Conservation (phyloP, 305 asterid species). For the Fraxinus velutina region DNA sequence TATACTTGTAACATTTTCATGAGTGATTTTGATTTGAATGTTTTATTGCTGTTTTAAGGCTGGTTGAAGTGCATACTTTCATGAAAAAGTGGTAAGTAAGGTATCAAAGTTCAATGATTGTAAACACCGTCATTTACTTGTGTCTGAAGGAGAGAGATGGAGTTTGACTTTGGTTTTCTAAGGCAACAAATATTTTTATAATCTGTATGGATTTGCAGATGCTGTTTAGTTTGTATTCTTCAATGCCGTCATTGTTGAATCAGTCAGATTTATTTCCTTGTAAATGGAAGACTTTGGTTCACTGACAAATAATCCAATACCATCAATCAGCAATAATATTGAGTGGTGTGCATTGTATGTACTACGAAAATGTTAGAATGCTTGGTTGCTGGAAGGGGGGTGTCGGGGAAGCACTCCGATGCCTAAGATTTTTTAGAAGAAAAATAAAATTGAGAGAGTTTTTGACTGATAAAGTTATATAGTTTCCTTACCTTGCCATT, state of each 20-base stretch:
- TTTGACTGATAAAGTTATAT: background rate
- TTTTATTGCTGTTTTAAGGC: background rate
- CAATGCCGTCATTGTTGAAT: background rate
- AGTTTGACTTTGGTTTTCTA: background rate
- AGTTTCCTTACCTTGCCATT: background rate
- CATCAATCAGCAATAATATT: background rate
- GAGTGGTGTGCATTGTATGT: background rate
- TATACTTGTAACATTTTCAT: background rate
- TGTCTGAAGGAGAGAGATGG: background rate
- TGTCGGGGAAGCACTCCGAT: background rate
- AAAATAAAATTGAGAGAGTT: background rate
- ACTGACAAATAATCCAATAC: background rate
- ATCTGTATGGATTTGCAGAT: background rate
- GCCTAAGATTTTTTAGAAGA: background rate
- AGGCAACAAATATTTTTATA: background rate
- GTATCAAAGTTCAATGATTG: background rate
- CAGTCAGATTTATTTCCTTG: background rate
- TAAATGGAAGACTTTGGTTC: background rate
- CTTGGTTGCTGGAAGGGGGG: background rate
- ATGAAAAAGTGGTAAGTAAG: background rate
- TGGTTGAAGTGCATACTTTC: background rate
- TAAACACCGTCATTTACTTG: background rate
- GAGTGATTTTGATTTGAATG: background rate
- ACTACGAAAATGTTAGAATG: background rate
- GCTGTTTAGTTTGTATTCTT: background rate